Percentiles rank a stretch among this genome's conserved stretches.
phyloP scores from a whole-genome alignment of 2,329 filamentous ascomycete genomes.

The Parastagonospora avenae region DNA sequence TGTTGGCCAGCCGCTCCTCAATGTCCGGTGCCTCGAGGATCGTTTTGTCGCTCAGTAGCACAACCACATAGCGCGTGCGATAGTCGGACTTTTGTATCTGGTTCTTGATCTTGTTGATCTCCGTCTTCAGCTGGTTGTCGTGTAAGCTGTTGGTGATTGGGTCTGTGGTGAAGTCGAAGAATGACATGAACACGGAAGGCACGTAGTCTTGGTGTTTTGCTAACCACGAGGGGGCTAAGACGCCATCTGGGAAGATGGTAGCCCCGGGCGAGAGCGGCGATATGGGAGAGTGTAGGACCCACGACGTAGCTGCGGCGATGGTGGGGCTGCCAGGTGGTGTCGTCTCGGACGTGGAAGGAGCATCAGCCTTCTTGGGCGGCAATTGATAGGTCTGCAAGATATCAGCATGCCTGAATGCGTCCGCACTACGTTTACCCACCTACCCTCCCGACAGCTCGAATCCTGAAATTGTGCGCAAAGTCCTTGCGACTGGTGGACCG shows the following conservation, averaged over 20 bases:
- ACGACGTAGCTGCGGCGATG: conserved; percentile 51
- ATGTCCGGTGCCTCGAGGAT: conserved; percentile 63
- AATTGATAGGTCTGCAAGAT: conserved; percentile 58
- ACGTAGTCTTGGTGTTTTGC: conserved; percentile 86
- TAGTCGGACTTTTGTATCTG: conserved; percentile 73
- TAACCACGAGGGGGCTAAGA: conserved; percentile 82
- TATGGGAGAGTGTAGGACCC: conserved; percentile 83
- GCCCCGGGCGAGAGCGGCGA: conserved; percentile 88
- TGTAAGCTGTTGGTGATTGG: conserved; percentile 74
- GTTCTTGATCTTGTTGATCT: conserved; percentile 78
- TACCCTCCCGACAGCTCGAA: conserved; percentile 82
- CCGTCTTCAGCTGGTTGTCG: conserved; percentile 85
- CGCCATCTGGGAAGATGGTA: conserved; percentile 83
- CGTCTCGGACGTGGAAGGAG: conserved; percentile 58
- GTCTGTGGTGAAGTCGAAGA: conserved; percentile 78
- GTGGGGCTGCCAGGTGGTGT: conserved; percentile 60
- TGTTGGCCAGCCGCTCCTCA: conserved; percentile 78
- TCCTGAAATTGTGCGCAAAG: conserved; percentile 63
- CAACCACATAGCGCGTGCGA: conserved; percentile 76
- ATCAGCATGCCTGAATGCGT: conserved; percentile 23
- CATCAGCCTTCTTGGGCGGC: conserved; percentile 66
- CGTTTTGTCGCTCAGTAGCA: conserved; percentile 75
- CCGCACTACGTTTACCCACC: conserved; percentile 49
- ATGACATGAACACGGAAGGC: conserved; percentile 79
- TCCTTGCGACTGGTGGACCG: conserved; percentile 56